phyloP scores from a whole-genome alignment of 169 alveolate species.

The Eimeria praecox region DNA sequence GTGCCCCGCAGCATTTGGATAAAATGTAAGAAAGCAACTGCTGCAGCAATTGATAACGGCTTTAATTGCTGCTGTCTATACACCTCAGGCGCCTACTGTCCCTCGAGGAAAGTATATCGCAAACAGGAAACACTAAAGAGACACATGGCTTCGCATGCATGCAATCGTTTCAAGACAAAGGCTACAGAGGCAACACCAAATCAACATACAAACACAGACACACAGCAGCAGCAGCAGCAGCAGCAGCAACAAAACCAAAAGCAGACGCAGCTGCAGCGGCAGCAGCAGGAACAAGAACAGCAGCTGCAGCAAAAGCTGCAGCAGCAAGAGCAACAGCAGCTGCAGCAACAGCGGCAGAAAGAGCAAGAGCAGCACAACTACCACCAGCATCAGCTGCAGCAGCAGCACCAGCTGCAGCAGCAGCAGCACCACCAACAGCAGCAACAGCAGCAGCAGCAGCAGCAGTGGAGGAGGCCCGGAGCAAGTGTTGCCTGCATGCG shows the following conservation, averaged over 20 bases:
- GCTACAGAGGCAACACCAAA: too few relatives aligned
- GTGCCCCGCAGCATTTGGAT: neutral
- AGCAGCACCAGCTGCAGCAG: too few relatives aligned
- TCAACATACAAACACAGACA: neutral
- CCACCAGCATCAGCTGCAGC: too few relatives aligned
- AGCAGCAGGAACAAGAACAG: neutral
- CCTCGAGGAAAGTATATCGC: conserved; percentile 7
- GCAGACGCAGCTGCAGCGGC: neutral
- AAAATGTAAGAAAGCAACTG: neutral
- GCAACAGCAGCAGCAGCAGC: conserved; percentile 8
- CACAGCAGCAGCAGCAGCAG: conserved; percentile 7
- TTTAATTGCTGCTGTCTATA: neutral
- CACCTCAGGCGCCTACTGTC: conserved; percentile 27
- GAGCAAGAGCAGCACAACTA: neutral
- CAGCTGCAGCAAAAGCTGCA: too few relatives aligned
- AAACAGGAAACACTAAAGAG: neutral
- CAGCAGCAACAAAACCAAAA: neutral
- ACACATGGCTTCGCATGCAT: conserved; percentile 13
- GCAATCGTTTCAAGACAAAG: too few relatives aligned
- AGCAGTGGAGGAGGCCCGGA: neutral
- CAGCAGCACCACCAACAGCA: neutral
- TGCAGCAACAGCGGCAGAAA: neutral
- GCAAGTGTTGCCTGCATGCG: too few relatives aligned
- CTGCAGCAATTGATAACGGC: neutral
- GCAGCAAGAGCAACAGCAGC: too few relatives aligned